Conservation (phyloP, 1,284 basidiomycete species). For the Rhodotorula sp. region DNA sequence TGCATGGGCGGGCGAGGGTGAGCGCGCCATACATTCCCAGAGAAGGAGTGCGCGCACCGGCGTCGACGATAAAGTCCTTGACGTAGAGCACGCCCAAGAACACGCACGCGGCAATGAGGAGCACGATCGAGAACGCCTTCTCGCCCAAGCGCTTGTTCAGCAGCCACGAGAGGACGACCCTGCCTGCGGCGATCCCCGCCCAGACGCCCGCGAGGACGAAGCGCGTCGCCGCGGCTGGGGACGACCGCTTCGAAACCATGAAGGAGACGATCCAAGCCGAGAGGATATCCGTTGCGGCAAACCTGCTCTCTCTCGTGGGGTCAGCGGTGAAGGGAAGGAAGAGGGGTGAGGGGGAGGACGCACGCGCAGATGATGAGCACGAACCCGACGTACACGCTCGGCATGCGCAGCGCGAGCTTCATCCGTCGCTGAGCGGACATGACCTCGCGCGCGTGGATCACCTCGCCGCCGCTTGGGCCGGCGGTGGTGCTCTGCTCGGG, state of each 20-base stretch:
- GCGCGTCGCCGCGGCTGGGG: slow-evolving; percentile 29
- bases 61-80: slow-evolving; percentile 20
- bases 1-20: neutral
- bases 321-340: too few relatives aligned
- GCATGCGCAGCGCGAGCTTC: slow-evolving; percentile 25
- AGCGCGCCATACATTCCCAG: too few relatives aligned
- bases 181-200: slow-evolving; percentile 38
- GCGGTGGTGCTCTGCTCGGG: neutral
- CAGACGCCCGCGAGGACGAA: slow-evolving; percentile 34
- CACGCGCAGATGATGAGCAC: slow-evolving; percentile 33
- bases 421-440: slow-evolving; percentile 32
- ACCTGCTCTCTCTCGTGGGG: neutral
- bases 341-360: neutral
- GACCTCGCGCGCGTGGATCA: slow-evolving; percentile 29
- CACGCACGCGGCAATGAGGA: slow-evolving; percentile 19
- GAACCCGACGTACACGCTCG: slow-evolving; percentile 33
- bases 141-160: slow-evolving; percentile 29
- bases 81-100: slow-evolving; percentile 33
- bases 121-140: slow-evolving; percentile 24
- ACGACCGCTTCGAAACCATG: slow-evolving; percentile 17
- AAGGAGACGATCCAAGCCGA: slow-evolving; percentile 39
- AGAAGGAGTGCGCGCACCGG: neutral
- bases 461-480: slow-evolving; percentile 14
- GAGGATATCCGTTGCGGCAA: slow-evolving; percentile 34
- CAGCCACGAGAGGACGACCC: slow-evolving; percentile 25